Base-by-base conservation (phyloP, 192 early-diverging fungal genomes). In the Phlyctochytrium planicorne region DNA sequence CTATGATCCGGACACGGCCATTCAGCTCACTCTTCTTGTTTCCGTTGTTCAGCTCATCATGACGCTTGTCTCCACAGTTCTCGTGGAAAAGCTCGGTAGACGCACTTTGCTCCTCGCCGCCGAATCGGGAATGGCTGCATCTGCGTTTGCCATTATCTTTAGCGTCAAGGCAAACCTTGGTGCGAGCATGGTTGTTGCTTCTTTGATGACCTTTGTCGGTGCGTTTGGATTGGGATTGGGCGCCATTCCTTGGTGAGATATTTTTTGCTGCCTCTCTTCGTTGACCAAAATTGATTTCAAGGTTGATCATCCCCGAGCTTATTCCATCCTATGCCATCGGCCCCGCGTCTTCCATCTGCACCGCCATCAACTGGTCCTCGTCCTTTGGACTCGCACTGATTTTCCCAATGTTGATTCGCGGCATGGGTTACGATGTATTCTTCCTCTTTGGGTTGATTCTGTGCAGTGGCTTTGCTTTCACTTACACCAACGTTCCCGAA, bases 221-320 rank as follows among this genome's bases (percentile, higher is more conserved):
- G 81, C 78, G 63, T 96, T 89, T 83, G 91, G 84, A 12, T 80
- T 89, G 63, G 94, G 83, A 52, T 71, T 87, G 4, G 94, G 94
- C 2, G 89, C 90, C n/a, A 91, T 96, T 59, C 91, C 94, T 1
- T 96, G 91, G 90, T n/a, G n/a, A n/a, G n/a, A n/a, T n/a, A n/a
- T n/a, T n/a, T n/a, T n/a, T n/a, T n/a, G n/a, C n/a, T n/a, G n/a
- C n/a, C n/a, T n/a, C n/a, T n/a, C n/a, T n/a, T n/a, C n/a, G n/a
- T n/a, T n/a, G n/a, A n/a, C n/a, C n/a, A n/a, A n/a, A n/a, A n/a
- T n/a, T n/a, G n/a, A n/a, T n/a, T n/a, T n/a, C n/a, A n/a, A n/a
- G n/a, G n/a, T 73, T 92, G 31, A 80, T 91, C 32, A 78, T 89
- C 0, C 88, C 90, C 20, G 92, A 94, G 66, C 80, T 92, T 63